These are phyloP conservation scores for Monosporascus sp. DNA, from an alignment of 2,329 filamentous ascomycete species.

Conservation along the genomic window DNA sequence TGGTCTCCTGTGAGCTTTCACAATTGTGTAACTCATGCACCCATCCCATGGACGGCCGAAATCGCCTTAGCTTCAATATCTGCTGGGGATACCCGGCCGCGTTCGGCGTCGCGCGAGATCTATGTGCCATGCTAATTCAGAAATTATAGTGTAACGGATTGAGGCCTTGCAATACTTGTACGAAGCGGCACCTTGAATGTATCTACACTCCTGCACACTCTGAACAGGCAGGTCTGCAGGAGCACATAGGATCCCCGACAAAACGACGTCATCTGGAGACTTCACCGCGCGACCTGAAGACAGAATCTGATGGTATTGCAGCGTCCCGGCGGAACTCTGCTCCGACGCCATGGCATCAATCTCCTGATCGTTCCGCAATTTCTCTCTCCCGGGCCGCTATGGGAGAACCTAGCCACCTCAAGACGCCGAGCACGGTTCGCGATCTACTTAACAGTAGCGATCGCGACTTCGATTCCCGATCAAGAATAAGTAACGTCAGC, in stretches of 20 bases:
- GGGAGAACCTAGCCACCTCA: conserved; percentile 13
- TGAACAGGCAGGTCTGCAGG: conserved; percentile 22
- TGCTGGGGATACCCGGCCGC: background rate
- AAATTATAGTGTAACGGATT: conserved; percentile 50
- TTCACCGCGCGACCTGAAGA: conserved; percentile 19
- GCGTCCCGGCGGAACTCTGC: conserved; percentile 17
- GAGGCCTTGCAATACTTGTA: conserved; percentile 53
- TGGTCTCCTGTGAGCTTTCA: background rate
- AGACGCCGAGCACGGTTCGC: conserved; percentile 11
- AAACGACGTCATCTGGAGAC: conserved; percentile 31
- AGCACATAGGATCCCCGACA: conserved; percentile 30
- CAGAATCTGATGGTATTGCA: conserved; percentile 24
- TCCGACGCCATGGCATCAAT: conserved; percentile 19
- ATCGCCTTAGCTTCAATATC: background rate
- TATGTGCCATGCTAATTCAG: background rate
- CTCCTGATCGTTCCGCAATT: conserved; percentile 12
- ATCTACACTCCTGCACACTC: conserved; percentile 33
- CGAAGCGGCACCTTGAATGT: conserved; percentile 44
- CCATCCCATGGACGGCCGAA: background rate
- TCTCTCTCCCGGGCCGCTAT: conserved; percentile 8
- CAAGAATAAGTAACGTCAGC: conserved; percentile 35
- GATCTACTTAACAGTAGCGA: conserved; percentile 15
- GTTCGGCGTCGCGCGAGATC: background rate
- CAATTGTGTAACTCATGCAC: background rate
- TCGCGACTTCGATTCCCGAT: conserved; percentile 26